Percentiles rank a stretch among this genome's conserved stretches.
These are phyloP conservation scores for Ascochyta fabae DNA, from an alignment of 2,329 filamentous ascomycete species.

Conservation along the genomic window DNA sequence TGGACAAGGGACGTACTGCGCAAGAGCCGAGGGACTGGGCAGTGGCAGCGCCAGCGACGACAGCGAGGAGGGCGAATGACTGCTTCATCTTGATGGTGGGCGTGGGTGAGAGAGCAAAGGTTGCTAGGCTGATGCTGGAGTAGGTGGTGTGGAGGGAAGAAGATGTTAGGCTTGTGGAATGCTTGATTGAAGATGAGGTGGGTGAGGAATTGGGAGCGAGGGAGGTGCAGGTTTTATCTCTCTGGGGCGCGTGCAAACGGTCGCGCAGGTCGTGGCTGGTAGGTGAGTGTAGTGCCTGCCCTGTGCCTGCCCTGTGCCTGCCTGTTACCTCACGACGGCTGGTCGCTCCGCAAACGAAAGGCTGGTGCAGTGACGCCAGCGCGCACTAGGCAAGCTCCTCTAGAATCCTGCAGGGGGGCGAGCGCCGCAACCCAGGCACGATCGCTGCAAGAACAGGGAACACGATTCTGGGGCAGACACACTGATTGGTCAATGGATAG, in stretches of 20 bases:
- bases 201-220: constrained; percentile 12
- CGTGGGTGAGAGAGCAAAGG: constrained; percentile 20
- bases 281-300: constrained; percentile 17
- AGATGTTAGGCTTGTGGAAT: constrained; percentile 17
- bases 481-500: constrained; percentile 25
- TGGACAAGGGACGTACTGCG: constrained; percentile 42
- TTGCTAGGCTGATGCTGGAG: constrained; percentile 29
- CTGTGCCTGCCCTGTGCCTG: constrained; percentile 9
- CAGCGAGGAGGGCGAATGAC: constrained; percentile 47
- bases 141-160: constrained; percentile 22
- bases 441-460: constrained; percentile 25
- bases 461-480: background rate
- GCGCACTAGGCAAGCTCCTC: constrained; percentile 8
- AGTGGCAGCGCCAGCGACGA: constrained; percentile 41
- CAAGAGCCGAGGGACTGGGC: constrained; percentile 46
- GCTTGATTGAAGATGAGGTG: constrained; percentile 16
- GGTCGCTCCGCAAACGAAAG: constrained; percentile 23
- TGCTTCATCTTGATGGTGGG: constrained; percentile 43
- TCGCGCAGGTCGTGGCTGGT: constrained; percentile 20
- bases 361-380: constrained; percentile 24
- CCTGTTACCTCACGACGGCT: constrained; percentile 14
- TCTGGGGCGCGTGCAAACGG: constrained; percentile 9
- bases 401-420: constrained; percentile 16
- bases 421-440: constrained; percentile 22
- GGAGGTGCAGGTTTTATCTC: constrained; percentile 19